Evolutionary conservation across 345 rosid species (phyloP).

Genomic region (Populus euphratica): DNA sequence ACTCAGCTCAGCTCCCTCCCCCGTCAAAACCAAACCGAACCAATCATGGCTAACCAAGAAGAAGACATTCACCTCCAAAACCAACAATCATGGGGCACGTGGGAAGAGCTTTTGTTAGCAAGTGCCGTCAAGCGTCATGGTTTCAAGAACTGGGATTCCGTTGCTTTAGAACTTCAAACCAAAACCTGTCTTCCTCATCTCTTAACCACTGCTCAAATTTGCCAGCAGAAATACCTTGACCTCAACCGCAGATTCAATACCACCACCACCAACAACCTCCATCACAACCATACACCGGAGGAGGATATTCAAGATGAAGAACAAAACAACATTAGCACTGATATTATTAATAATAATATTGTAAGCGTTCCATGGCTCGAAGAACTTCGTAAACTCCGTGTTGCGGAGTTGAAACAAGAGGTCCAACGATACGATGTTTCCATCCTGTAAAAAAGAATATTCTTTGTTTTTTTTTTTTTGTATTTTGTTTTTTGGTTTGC

Average conservation of each 20-base stretch:
- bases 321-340: neutral
- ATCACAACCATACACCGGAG: neutral
- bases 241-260: slow-evolving; percentile 54
- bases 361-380: slow-evolving; percentile 57
- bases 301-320: slow-evolving; percentile 1
- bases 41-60: slow-evolving; percentile 1
- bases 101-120: slow-evolving; percentile 77
- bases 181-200: slow-evolving; percentile 41
- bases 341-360: neutral
- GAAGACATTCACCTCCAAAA: neutral
- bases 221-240: slow-evolving; percentile 58
- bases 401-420: slow-evolving; percentile 73
- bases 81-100: slow-evolving; percentile 60
- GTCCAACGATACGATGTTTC: slow-evolving; percentile 65
- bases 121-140: slow-evolving; percentile 87
- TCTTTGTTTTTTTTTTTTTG: neutral
- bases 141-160: slow-evolving; percentile 64
- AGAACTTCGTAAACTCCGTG: slow-evolving; percentile 58
- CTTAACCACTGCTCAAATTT: slow-evolving; percentile 42
- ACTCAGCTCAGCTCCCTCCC: neutral
- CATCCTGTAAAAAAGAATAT: slow-evolving; percentile 42
- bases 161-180: slow-evolving; percentile 65
- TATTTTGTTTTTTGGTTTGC: neutral
- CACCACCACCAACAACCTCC: slow-evolving; percentile 1
- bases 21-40: neutral